These are phyloP conservation scores for Boletus huronensis DNA, from an alignment of 768 basidiomycete species.

Conservation along the genomic window DNA sequence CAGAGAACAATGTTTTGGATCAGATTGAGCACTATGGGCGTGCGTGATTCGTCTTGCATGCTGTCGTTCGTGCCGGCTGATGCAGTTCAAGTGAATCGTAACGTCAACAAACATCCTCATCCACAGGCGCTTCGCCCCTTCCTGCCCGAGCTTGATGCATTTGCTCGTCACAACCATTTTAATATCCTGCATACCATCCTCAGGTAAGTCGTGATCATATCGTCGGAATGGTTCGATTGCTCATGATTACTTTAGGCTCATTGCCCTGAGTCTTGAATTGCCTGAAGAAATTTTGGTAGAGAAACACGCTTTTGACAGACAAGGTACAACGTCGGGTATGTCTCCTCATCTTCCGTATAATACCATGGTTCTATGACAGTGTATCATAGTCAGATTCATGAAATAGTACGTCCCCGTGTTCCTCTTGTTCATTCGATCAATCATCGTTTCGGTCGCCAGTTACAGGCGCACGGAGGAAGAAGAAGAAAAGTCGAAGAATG, in stretches of 20 bases:
- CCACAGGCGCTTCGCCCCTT: conserved; percentile 47
- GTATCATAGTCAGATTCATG: conserved; percentile 51
- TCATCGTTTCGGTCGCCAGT: conserved; percentile 22
- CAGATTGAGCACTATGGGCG: conserved; percentile 61
- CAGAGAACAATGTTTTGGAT: conserved; percentile 49
- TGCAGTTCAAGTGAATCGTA: conserved; percentile 40
- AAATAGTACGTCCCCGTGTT: conserved; percentile 47
- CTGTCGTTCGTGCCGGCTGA: neutral
- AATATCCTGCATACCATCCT: conserved; percentile 48
- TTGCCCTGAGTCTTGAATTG: conserved; percentile 49
- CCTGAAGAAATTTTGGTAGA: conserved; percentile 50
- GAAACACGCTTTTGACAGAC: conserved; percentile 41
- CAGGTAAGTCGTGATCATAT: conserved; percentile 27
- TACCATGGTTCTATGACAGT: neutral
- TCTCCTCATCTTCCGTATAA: neutral
- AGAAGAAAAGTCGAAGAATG: conserved; percentile 47
- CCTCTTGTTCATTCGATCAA: neutral
- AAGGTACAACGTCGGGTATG: conserved; percentile 39
- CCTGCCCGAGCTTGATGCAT: conserved; percentile 48
- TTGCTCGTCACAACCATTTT: conserved; percentile 49
- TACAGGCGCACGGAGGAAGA: conserved; percentile 49
- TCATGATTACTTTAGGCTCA: conserved; percentile 32
- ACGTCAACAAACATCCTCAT: conserved; percentile 43
- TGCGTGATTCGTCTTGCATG: conserved; percentile 27
- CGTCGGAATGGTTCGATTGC: neutral